Conservation (phyloP, 495 filamentous ascomycete species). For the Apodospora peruviana region DNA sequence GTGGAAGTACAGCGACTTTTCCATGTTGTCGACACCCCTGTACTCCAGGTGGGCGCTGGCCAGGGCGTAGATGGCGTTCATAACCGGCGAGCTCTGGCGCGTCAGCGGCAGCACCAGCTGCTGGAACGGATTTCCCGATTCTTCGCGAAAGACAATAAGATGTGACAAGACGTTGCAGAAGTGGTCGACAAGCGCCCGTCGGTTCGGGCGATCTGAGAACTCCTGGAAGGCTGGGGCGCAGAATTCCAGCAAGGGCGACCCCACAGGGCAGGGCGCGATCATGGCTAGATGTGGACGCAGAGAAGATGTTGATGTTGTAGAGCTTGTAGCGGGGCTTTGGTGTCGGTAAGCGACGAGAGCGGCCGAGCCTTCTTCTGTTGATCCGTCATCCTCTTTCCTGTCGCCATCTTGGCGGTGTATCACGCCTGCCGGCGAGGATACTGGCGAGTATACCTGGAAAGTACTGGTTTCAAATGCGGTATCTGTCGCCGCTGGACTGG, state of each 20-base stretch:
- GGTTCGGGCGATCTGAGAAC: slow-evolving; percentile 49
- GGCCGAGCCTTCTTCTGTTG: not conserved
- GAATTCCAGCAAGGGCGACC: slow-evolving; percentile 46
- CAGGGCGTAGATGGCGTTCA: slow-evolving; percentile 55
- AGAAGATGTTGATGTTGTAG: slow-evolving; percentile 12
- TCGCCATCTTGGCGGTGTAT: not conserved
- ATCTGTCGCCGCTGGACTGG: slow-evolving; percentile 23
- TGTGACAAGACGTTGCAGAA: slow-evolving; percentile 60
- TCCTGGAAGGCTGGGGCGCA: slow-evolving; percentile 47
- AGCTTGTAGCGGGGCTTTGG: slow-evolving; percentile 6
- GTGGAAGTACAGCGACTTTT: slow-evolving; percentile 55
- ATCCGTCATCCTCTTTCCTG: not conserved
- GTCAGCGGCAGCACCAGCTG: slow-evolving; percentile 56
- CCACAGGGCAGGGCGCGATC: slow-evolving; percentile 43
- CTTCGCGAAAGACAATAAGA: slow-evolving; percentile 58
- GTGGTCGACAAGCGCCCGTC: slow-evolving; percentile 53
- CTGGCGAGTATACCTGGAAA: not conserved
- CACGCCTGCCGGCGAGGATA: not conserved
- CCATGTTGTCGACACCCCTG: slow-evolving; percentile 47
- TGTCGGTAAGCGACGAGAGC: not conserved
- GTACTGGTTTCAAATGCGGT: slow-evolving; percentile 9
- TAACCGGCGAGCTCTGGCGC: slow-evolving; percentile 44
- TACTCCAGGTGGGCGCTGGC: slow-evolving; percentile 56
- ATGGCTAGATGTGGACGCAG: slow-evolving; percentile 31
- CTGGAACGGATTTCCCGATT: slow-evolving; percentile 57